phyloP scores from a whole-genome alignment of 2,329 filamentous ascomycete genomes.

The Colletotrichum destructivum region DNA sequence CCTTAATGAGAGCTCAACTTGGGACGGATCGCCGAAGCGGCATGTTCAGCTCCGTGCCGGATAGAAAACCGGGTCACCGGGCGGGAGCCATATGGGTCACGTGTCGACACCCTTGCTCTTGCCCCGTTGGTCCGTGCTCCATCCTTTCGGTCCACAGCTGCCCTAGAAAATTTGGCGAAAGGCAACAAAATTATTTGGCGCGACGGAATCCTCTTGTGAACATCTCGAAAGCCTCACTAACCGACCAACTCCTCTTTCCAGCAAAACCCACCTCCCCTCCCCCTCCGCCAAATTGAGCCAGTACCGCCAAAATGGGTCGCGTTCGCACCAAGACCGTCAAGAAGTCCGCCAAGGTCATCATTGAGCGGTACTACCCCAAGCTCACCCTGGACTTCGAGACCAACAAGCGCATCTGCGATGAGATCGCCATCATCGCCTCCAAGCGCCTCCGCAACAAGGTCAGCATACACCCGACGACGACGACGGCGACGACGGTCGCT shows the following conservation, averaged over 20 bases:
- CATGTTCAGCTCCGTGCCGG: not conserved
- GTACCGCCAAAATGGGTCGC: conserved; percentile 77
- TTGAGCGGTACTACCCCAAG: conserved; percentile 98
- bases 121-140: conserved; percentile 30
- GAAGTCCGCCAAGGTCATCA: conserved; percentile 98
- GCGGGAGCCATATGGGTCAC: not conserved
- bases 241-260: conserved; percentile 50
- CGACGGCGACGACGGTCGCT: too few relatives aligned
- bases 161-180: conserved; percentile 27
- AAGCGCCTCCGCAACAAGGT: conserved; percentile 99
- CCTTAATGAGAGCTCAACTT: too few relatives aligned
- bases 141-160: conserved; percentile 10
- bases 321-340: conserved; percentile 80
- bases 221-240: conserved; percentile 68
- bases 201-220: conserved; percentile 40
- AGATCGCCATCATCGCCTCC: conserved; percentile 98
- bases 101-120: not conserved
- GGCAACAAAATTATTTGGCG: conserved; percentile 19
- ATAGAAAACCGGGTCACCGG: not conserved
- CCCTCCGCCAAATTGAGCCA: conserved; percentile 50
- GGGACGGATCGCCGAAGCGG: too few relatives aligned
- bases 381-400: conserved; percentile 99
- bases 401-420: conserved; percentile 99
- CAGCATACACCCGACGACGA: conserved; percentile 46
- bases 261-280: conserved; percentile 42